phyloP scores from a whole-genome alignment of 352 stramenopile genomes.

The Phytopythium litorale region DNA sequence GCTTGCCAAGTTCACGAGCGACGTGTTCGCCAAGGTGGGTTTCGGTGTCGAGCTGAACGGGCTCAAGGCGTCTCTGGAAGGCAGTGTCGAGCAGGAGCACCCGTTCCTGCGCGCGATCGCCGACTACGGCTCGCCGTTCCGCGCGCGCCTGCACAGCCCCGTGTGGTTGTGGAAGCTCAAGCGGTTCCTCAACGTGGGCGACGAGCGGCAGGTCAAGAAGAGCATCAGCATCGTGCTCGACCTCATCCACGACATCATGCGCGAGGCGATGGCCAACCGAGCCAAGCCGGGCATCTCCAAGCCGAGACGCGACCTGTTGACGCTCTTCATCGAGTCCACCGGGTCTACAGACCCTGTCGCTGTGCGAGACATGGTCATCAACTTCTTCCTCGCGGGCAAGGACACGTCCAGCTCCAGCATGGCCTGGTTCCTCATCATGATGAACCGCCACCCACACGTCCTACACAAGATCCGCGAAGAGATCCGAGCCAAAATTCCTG shows the following conservation, averaged over 20 bases:
- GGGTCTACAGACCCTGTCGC: constrained; percentile 26
- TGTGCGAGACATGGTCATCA: constrained; percentile 56
- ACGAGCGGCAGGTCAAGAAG: constrained; percentile 25
- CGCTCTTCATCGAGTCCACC: constrained; percentile 38
- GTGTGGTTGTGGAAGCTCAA: constrained; percentile 43
- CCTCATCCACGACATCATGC: constrained; percentile 29
- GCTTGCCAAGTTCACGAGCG: constrained; percentile 52
- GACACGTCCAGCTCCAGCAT: constrained; percentile 63
- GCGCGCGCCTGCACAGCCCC: constrained; percentile 18
- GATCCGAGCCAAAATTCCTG: constrained; percentile 33
- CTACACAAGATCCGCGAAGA: constrained; percentile 41
- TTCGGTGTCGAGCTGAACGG: constrained; percentile 61
- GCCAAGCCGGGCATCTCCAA: constrained; percentile 50
- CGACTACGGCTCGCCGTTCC: constrained; percentile 13
- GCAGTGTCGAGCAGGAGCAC: constrained; percentile 22
- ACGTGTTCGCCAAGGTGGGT: constrained; percentile 68
- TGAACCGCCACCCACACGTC: constrained; percentile 59
- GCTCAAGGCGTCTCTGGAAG: constrained; percentile 23
- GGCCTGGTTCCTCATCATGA: constrained; percentile 71
- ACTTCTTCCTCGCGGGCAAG: constrained; percentile 54
- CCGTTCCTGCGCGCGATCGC: constrained; percentile 45
- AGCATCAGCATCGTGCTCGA: constrained; percentile 18
- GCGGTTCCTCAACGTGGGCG: constrained; percentile 23
- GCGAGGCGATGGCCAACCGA: constrained; percentile 24
- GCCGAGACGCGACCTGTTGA: constrained; percentile 36